Percentiles rank a stretch among this genome's conserved stretches.
Evolutionary conservation across 2,329 filamentous ascomycete genomes (phyloP).

Genomic region (Anthostomella pinea): DNA sequence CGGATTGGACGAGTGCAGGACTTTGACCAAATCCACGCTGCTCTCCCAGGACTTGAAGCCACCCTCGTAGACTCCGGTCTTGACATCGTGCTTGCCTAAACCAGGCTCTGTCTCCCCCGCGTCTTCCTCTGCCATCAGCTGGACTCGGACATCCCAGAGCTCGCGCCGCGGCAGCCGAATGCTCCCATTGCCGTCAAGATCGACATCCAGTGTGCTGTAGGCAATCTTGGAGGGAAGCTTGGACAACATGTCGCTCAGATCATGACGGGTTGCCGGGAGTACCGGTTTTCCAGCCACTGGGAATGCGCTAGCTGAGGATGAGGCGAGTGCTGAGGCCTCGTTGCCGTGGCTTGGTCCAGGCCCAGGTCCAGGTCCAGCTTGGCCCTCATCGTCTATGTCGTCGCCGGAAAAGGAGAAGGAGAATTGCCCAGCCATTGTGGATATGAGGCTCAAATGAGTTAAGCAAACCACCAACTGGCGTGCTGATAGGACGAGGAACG

Average conservation of each 20-base stretch:
- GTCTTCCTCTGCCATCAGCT: constrained; percentile 73
- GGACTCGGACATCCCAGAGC: constrained; percentile 76
- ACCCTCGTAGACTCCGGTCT: constrained; percentile 79
- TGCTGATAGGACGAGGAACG: no score
- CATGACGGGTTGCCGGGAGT: constrained; percentile 52
- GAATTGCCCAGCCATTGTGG: constrained; percentile 42
- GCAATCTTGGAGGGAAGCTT: constrained; percentile 71
- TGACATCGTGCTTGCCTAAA: constrained; percentile 69
- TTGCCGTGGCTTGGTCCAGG: constrained; percentile 12
- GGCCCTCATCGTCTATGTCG: constrained; percentile 56
- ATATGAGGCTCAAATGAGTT: no score
- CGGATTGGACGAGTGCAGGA: constrained; percentile 46
- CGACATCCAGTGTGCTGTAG: constrained; percentile 60
- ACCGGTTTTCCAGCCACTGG: constrained; percentile 60
- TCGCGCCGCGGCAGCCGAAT: constrained; percentile 68
- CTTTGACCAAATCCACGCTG: constrained; percentile 73
- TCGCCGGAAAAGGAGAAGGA: constrained; percentile 63
- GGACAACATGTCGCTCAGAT: constrained; percentile 49
- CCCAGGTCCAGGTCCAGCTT: constrained; percentile 24
- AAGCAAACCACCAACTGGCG: no score
- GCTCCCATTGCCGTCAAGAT: constrained; percentile 53
- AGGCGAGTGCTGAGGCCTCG: constrained; percentile 22
- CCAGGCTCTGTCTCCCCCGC: constrained; percentile 40
- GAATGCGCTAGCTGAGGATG: constrained; percentile 47
- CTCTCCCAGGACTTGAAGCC: constrained; percentile 92